Conservation (phyloP, 177 flowering plant genomes). For the Vitis hybrid region DNA sequence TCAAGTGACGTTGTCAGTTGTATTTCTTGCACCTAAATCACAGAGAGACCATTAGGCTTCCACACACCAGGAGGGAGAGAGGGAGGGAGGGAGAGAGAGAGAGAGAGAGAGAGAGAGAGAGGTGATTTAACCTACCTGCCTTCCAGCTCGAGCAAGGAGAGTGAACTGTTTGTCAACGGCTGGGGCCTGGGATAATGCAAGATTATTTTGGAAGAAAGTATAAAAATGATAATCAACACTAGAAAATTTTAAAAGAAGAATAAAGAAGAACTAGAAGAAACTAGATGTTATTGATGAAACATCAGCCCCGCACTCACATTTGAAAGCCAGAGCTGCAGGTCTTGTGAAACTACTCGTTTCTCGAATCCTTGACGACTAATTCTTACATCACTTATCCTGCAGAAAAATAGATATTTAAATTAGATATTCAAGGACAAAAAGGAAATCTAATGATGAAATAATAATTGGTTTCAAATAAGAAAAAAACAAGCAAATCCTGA, state of each 20-base stretch:
- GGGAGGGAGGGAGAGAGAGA: neutral
- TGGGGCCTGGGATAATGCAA: conserved; percentile 54
- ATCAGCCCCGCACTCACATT: conserved; percentile 54
- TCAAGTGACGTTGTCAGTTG: conserved; percentile 74
- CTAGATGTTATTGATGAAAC: too few relatives aligned
- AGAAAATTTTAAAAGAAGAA: neutral
- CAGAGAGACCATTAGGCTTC: neutral
- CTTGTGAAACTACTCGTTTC: conserved; percentile 92
- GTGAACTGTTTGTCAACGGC: conserved; percentile 51
- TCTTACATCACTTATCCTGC: conserved; percentile 65
- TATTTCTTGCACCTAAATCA: conserved; percentile 82
- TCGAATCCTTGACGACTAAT: conserved; percentile 89
- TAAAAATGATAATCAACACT: neutral
- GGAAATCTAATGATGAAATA: neutral
- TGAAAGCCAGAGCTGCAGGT: conserved; percentile 95
- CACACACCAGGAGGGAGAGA: neutral
- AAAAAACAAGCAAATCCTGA: neutral
- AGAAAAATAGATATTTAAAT: conserved; percentile 1
- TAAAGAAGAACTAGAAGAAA: neutral
- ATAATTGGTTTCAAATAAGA: neutral
- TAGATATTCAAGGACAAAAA: neutral
- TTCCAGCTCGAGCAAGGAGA: conserved; percentile 95
- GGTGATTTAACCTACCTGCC: conserved; percentile 50
- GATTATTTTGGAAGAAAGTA: neutral
- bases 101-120: neutral